phyloP scores from a whole-genome alignment of 2,329 filamentous ascomycete species.

The Curvularia sp. region DNA sequence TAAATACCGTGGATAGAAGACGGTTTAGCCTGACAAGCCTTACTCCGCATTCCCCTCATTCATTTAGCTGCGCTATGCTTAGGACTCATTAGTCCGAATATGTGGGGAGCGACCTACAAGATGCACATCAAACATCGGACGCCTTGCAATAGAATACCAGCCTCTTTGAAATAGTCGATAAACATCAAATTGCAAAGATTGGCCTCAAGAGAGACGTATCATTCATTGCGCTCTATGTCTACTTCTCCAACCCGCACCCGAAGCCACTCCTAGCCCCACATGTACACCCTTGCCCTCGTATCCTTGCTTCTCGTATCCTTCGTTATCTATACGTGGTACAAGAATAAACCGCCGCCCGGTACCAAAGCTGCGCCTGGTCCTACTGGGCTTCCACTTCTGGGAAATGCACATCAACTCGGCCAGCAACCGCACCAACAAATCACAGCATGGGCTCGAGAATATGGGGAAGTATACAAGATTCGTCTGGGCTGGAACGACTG shows the following conservation, averaged over 20 bases:
- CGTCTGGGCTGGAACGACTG: slow-evolving; percentile 56
- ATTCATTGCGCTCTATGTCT: neutral
- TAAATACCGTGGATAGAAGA: neutral
- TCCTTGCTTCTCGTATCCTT: slow-evolving; percentile 19
- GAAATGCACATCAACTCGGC: slow-evolving; percentile 41
- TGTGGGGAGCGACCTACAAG: slow-evolving; percentile 22
- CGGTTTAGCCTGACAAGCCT: neutral
- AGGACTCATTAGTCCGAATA: slow-evolving; percentile 14
- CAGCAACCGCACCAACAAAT: slow-evolving; percentile 42
- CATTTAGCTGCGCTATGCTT: neutral
- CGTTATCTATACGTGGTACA: slow-evolving; percentile 20
- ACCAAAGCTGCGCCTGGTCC: slow-evolving; percentile 34
- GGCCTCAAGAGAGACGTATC: neutral
- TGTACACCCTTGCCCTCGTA: slow-evolving; percentile 27
- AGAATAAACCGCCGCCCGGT: slow-evolving; percentile 25
- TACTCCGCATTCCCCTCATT: slow-evolving; percentile 26
- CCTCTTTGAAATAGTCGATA: neutral
- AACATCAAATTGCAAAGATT: neutral
- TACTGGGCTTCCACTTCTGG: slow-evolving; percentile 35
- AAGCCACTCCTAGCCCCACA: slow-evolving; percentile 21
- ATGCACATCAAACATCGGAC: slow-evolving; percentile 4
- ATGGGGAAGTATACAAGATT: slow-evolving; percentile 57
- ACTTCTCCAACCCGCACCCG: neutral
- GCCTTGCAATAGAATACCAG: neutral
- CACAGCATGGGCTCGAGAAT: slow-evolving; percentile 50